Evolutionary conservation across 768 basidiomycete species (phyloP), one percentile per base, ranked within the genome.

Genomic region (Cantharellus cinnabarinus): DNA sequence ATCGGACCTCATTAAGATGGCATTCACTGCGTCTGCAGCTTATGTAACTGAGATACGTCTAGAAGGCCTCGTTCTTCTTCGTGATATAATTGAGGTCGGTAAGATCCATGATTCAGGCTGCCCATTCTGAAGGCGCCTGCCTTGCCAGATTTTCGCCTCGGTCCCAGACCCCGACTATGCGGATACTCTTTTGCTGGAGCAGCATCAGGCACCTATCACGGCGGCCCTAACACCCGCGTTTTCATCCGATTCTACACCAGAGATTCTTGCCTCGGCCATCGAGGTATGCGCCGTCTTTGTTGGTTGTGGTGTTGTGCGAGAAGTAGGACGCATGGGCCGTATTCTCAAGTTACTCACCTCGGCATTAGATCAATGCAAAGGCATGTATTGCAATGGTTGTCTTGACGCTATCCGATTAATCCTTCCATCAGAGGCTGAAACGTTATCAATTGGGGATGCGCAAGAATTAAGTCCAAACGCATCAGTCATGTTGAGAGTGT

Each of bases 171-270:
- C 91, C 2, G 90, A 90, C 57, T 98, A 89, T 64, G 85, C 88
- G 41, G 89, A 89, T 61, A 81, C 87, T 0, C 74, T 93, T 3
- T 73, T 99, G 2, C 78, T 99, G 7, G 94, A 99, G 67, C 95
- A 99, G 68, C 86, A 95, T 69, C 95, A 99, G 71, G 94, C 95
- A 0, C 94, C 95, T 0, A 94, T 99, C 61, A 95, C 94, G 2
- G 90, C 95, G 20, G 95, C 95, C 0, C 76, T 98, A 15, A 98
- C 94, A 0, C 94, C 95, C 0, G 91, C 93, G 0, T 98, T 99
- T 66, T 90, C 89, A 1, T 77, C 89, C 0, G 95, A 98, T 67
- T 89, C 91, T 0, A 89, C 90, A 0, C 94, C 94, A 0, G 94
- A 99, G 67, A 93, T 98, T 40, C 67, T 97, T 44, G 88, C 93